A percentile compares a stretch with the other conserved stretches of the same genome.
Conservation (phyloP, 2,329 filamentous ascomycete species). For the Rhytidhysteron rufulum region DNA sequence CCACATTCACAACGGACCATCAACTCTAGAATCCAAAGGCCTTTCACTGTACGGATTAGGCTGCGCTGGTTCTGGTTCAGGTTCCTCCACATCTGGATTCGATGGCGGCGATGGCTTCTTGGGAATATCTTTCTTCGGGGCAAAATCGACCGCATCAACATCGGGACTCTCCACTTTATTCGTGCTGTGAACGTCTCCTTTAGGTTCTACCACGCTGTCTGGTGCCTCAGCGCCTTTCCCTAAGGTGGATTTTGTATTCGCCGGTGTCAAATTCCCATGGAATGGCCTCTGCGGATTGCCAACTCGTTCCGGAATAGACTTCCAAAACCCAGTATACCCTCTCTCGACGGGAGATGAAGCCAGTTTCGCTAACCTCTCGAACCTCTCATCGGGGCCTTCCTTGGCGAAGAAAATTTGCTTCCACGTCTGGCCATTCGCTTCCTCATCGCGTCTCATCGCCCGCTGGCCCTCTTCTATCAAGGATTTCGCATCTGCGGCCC, state of each 20-base stretch:
- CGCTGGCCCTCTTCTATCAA: constrained; percentile 37
- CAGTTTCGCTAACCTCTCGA: constrained; percentile 18
- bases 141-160: neutral
- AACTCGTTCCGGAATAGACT: constrained; percentile 21
- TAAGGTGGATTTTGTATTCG: too few species aligned
- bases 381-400: constrained; percentile 22
- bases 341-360: constrained; percentile 19
- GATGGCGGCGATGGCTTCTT: neutral
- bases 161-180: neutral
- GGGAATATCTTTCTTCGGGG: neutral
- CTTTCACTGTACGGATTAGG: neutral
- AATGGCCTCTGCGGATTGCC: constrained; percentile 21
- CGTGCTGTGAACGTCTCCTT: neutral
- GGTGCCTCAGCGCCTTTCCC: too few species aligned
- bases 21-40: neutral
- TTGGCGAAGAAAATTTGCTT: constrained; percentile 38
- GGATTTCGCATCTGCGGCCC: constrained; percentile 26
- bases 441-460: constrained; percentile 38
- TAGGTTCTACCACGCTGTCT: too few species aligned
- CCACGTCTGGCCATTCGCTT: constrained; percentile 35
- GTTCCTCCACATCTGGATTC: neutral
- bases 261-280: constrained; percentile 24
- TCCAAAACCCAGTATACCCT: constrained; percentile 29
- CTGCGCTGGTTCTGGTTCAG: neutral
- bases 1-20: too few species aligned